Evolutionary conservation across 2,329 filamentous ascomycete genomes (phyloP).

Genomic region (Grosmannia clavigera): DNA sequence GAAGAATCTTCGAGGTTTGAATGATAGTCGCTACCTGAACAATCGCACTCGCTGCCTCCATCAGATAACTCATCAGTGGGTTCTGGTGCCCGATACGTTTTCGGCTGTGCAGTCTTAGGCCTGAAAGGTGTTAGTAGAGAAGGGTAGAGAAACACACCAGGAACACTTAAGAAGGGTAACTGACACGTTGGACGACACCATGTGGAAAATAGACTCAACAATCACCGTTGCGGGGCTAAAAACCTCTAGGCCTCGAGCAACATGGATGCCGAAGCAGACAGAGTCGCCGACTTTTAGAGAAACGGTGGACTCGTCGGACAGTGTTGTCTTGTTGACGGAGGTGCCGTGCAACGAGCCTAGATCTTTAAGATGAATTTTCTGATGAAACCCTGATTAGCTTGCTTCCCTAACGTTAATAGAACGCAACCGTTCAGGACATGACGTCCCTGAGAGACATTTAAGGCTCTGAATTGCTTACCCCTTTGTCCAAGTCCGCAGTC

Average conservation of each 20-base stretch:
- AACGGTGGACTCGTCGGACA: conserved; percentile 11
- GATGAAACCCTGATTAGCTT: not conserved
- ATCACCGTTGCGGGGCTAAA: conserved; percentile 17
- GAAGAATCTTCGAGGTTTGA: not conserved
- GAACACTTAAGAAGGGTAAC: too few relatives aligned
- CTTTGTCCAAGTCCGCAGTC: conserved; percentile 26
- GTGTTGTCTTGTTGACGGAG: conserved; percentile 24
- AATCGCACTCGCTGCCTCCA: not conserved
- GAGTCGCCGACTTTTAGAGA: conserved; percentile 22
- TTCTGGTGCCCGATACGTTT: conserved; percentile 17
- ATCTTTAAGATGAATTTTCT: conserved; percentile 26
- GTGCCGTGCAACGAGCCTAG: conserved; percentile 41
- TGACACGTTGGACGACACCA: conserved; percentile 10
- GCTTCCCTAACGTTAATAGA: not conserved
- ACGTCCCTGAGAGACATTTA: not conserved
- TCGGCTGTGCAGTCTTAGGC: not conserved
- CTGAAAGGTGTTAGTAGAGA: not conserved
- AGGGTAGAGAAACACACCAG: not conserved
- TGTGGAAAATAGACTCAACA: conserved; percentile 12
- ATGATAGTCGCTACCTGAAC: not conserved
- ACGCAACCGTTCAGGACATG: not conserved
- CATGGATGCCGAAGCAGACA: conserved; percentile 27
- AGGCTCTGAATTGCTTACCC: conserved; percentile 23
- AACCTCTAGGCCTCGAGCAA: conserved; percentile 21
- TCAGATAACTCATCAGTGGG: conserved; percentile 8